Base-by-base conservation (phyloP, 768 basidiomycete genomes). In the Amylocystis lapponica region DNA sequence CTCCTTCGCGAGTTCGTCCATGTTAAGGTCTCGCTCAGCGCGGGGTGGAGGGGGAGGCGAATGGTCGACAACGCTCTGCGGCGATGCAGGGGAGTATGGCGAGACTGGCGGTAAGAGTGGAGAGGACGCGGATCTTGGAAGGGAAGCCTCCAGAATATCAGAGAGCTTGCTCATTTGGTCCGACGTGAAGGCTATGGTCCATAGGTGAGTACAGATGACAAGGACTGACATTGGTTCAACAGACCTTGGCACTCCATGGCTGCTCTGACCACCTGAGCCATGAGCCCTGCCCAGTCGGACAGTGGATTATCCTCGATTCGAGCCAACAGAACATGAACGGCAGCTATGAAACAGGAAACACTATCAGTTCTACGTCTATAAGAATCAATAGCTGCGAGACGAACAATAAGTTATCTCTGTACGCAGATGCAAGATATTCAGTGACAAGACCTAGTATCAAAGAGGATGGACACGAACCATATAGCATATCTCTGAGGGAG, bases 1-100 rank as follows among this genome's bases (percentile, higher is more conserved):
- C 59, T 86, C 85, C 51, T 70, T 71, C 19, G 85, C 84, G n/a
- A 87, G 70, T 19, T 74, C 71, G 35, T 70, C 70, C 20, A n/a
- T n/a, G n/a, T n/a, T n/a, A n/a, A n/a, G n/a, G n/a, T n/a, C 17
- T n/a, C n/a, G n/a, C n/a, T n/a, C n/a, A n/a, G n/a, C n/a, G n/a
- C n/a, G n/a, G n/a, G n/a, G n/a, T n/a, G n/a, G n/a, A n/a, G n/a
- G n/a, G n/a, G n/a, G 25, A 33, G 44, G 36, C n/a, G 47, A 38
- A 14, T 33, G 32, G n/a, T 33, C n/a, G 32, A 33, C 19, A 5
- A 33, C 32, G 19, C 19, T 33, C 19, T 33, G 32, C 5, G 14
- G 5, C 32, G 5, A 26, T 13, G 16, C 32, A 27, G 32, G 21
- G 34, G 42, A 31, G 47, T 37, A 21, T 36, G 19, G 27, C 39